Base-by-base conservation (phyloP, 257 asterid genomes). In the Nicotiana paniculata region DNA sequence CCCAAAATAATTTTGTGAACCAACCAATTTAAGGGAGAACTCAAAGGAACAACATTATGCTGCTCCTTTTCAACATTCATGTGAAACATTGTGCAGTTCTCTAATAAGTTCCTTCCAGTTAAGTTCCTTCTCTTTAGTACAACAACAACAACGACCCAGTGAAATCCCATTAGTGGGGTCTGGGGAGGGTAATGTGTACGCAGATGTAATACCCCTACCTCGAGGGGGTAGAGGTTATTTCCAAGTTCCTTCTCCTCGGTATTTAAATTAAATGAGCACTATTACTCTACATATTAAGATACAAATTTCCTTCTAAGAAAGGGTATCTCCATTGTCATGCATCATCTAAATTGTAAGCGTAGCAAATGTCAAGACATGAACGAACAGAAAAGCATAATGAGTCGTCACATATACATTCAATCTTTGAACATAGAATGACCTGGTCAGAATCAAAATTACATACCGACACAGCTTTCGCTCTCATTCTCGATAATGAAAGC, bases 391-490 rank as follows among this genome's bases (percentile, higher is more conserved):
- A 24, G n/a, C 33, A 46, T 21, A 72, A 24, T 12, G 21, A 72
- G 35, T 46, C 59, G 46, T 24, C 21, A 12, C 37, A 17, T 72
- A 46, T 30, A 72, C 15, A 43, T 81, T 62, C 55, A 33, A 67
- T 82, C 78, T 76, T 80, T 43, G 46, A 83, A 61, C 81, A 77
- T 55, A 77, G 66, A 86, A 70, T 74, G 69, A 26, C 82, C 55
- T 53, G 30, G 81, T 58, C 68, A 35, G 6, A 30, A 72, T 46
- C 78, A 24, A 72, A 72, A 87, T 74, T 84, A 85, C 84, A 87
- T 83, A 83, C 75, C 57, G 87, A 82, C 39, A 82, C 88, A 83
- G 79, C 84, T 72, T 58, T 48, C 77, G 46, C 80, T 35, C 81
- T 82, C 85, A 61, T 72, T 81, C 57, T 81, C 77, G 84, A 69